Base-by-base conservation (phyloP, 352 stramenopile species). In the Phytophthora europaea region DNA sequence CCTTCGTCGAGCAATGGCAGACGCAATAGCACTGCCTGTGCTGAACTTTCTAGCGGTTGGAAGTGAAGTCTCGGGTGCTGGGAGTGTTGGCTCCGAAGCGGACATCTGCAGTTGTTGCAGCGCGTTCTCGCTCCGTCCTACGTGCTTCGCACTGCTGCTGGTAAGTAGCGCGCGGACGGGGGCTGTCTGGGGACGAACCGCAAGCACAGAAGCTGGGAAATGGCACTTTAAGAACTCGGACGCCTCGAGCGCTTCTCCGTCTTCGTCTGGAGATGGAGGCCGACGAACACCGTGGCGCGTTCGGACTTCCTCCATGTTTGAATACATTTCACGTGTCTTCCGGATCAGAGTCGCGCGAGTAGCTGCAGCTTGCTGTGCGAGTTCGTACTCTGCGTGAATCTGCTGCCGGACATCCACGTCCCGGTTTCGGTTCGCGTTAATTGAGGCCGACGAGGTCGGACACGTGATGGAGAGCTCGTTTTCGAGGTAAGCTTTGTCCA, bases 401-500 rank as follows among this genome's bases (percentile, higher is more conserved):
- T 93, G 78, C 7, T 67, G 52, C 16, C 82, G 73, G n/a, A 90
- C 73, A 16, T 75, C 74, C 5, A 15, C 55, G 34, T 89, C 70
- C 54, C 53, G 61, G 52, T 47, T 79, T 7, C 15, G 52, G 22
- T 51, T 58, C 55, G 33, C n/a, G 5, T 23, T 72, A 3, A 51
- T 22, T 34, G 34, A 23, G 5, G 16, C 36, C 1, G 62, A 75
- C 6, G 76, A 74, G 9, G 71, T 66, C 20, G 76, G 76, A 22
- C 81, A 79, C 5, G 67, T 76, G 53, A 87, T 88, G 5, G 76
- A 78, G 2, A 91, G 79, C 26, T 91, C 82, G 6, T 83, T 76
- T 56, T 91, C 80, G 22, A 93, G 67, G 48, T 93, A 91, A 18
- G 75, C 53, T 18, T 87, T 87, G 68, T 89, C 80, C 79, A 90